A percentile compares a stretch with the other conserved stretches of the same genome.
phyloP scores from a whole-genome alignment of 345 rosid genomes.

The Moringa oleifera region DNA sequence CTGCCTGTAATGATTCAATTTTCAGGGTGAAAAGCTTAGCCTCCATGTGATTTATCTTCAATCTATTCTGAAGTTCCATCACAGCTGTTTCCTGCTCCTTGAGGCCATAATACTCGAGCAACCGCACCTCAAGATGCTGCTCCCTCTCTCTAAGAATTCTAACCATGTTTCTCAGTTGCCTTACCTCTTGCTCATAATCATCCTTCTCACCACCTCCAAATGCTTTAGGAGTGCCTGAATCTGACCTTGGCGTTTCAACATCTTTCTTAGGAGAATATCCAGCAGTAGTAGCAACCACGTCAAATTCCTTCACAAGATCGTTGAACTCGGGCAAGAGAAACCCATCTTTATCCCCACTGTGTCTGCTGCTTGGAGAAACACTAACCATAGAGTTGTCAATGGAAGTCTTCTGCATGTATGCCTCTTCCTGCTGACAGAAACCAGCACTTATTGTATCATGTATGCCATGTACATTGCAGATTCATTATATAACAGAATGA shows the following conservation, averaged over 20 bases:
- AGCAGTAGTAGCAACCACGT: conserved; percentile 18
- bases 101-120: conserved; percentile 78
- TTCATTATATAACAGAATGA: too few species aligned
- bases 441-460: too few species aligned
- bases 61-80: conserved; percentile 71
- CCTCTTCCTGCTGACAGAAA: conserved; percentile 27
- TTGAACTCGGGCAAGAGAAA: conserved; percentile 53
- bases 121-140: conserved; percentile 61
- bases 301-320: conserved; percentile 43
- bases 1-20: conserved; percentile 66
- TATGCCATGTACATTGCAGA: too few species aligned
- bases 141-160: conserved; percentile 63
- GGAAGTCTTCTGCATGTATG: conserved; percentile 8
- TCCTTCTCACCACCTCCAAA: conserved; percentile 35
- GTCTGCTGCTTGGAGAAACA: conserved; percentile 34
- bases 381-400: conserved; percentile 25
- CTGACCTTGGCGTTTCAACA: conserved; percentile 30
- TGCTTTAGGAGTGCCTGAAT: conserved; percentile 37
- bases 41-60: conserved; percentile 71
- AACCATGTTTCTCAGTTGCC: conserved; percentile 47
- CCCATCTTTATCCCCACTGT: conserved; percentile 35
- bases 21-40: conserved; percentile 57
- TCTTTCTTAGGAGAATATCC: conserved; percentile 26
- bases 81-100: conserved; percentile 74
- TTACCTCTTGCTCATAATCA: conserved; percentile 58